Evolutionary conservation across 345 rosid species (phyloP), one percentile per base, ranked within the genome.

Genomic region (Brassica carinata): DNA sequence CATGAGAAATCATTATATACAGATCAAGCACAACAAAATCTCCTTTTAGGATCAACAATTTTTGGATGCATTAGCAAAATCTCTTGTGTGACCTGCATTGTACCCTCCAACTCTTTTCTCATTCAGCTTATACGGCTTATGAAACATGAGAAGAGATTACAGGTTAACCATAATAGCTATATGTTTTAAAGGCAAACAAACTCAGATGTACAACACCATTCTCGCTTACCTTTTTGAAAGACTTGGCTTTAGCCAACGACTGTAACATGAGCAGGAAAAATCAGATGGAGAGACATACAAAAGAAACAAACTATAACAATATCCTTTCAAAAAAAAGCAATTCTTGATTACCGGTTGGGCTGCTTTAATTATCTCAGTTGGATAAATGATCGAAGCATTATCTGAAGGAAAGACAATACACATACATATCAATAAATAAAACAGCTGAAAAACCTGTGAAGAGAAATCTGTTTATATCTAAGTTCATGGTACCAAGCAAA

Each of bases 211-310:
- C 23, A 19, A 19, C 23, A 19, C 23, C 23, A 19, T 19, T 19
- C 23, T 19, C 23, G 23, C 23, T 19, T 19, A 19, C 23, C 23
- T 19, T 19, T 19, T 19, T 19, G 23, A 19, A 19, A 19, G 23
- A 19, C 23, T 19, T 19, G 23, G 23, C 23, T 19, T 19, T 19
- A 19, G 23, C 23, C 23, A 19, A 19, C 23, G 23, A 19, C 23
- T 19, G 23, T 19, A 19, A 19, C 23, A 19, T 29, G 34, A 63
- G 67, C 29, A 7, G 2, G 10, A 38, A 63, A 29, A 29, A 31
- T 31, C 64, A 55, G 64, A 10, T 31, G 64, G 64, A 71, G 64
- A 71, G 62, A 69, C 73, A 48, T 19, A 19, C 23, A 19, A 19
- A 19, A 19, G 23, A 19, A 19, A 19, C 23, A 19, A 18, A 69